Percentiles rank a stretch among this genome's conserved stretches.
phyloP scores from a whole-genome alignment of 306 rosid genomes.

The Boehmeria nivea region DNA sequence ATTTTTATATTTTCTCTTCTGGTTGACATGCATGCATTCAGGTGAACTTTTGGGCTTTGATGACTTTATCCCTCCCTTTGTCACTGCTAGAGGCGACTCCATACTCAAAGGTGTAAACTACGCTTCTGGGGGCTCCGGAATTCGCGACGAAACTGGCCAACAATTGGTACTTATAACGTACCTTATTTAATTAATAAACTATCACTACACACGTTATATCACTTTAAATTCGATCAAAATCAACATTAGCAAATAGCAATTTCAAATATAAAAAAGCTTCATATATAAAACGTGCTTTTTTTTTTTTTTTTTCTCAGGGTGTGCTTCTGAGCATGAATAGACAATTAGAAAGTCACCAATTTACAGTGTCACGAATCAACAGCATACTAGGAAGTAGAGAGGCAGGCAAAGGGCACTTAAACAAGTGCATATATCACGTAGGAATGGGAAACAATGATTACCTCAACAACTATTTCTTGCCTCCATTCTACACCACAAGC shows the following conservation, averaged over 20 bases:
- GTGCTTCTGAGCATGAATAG: constrained; percentile 19
- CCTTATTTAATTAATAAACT: too few species aligned
- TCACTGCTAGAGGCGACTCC: constrained; percentile 13
- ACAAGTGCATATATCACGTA: constrained; percentile 47
- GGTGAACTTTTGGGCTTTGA: constrained; percentile 59
- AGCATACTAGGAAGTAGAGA: constrained; percentile 9
- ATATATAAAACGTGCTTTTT: neutral
- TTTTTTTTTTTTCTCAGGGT: constrained; percentile 35
- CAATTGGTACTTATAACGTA: constrained; percentile 16
- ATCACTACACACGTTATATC: too few species aligned
- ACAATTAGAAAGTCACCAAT: constrained; percentile 37
- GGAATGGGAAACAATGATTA: constrained; percentile 62
- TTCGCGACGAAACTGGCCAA: constrained; percentile 37
- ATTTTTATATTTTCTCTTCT: too few species aligned
- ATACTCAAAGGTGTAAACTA: constrained; percentile 55
- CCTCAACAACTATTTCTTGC: constrained; percentile 51
- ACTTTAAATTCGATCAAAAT: too few species aligned
- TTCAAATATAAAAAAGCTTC: too few species aligned
- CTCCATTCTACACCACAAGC: constrained; percentile 24
- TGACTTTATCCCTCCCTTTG: constrained; percentile 43
- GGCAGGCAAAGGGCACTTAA: constrained; percentile 19
- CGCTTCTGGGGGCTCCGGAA: constrained; percentile 65
- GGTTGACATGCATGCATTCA: constrained; percentile 12
- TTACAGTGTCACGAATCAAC: constrained; percentile 20
- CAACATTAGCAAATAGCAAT: too few species aligned